Evolutionary conservation across 805 yeast species (phyloP).

Genomic region (Metahyphopichia silvanorum): DNA sequence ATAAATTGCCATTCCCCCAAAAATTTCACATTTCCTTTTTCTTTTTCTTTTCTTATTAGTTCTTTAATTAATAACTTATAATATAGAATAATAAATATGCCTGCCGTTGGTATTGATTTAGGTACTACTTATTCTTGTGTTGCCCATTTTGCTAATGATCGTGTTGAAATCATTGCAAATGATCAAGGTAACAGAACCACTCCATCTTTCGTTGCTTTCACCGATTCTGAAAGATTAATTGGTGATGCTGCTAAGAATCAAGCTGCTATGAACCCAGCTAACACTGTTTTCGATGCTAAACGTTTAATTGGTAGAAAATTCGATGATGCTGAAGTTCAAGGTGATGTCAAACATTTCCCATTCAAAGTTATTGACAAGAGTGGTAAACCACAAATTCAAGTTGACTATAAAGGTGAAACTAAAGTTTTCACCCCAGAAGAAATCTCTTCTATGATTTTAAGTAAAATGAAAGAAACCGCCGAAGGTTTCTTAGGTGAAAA

Average conservation of each 20-base stretch:
- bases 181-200: slow-evolving; percentile 99
- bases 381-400: slow-evolving; percentile 86
- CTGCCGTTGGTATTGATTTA: slow-evolving; percentile 81
- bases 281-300: slow-evolving; percentile 95
- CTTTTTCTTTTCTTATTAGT: background rate
- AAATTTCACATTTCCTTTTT: slow-evolving; percentile 1
- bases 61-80: background rate
- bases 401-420: slow-evolving; percentile 83
- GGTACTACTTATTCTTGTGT: slow-evolving; percentile 99
- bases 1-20: too few relatives aligned
- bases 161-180: slow-evolving; percentile 94
- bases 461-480: slow-evolving; percentile 65
- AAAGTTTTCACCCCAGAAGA: slow-evolving; percentile 92
- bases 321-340: slow-evolving; percentile 66
- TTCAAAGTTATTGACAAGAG: slow-evolving; percentile 71
- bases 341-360: slow-evolving; percentile 61
- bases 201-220: slow-evolving; percentile 95
- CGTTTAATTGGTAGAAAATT: slow-evolving; percentile 84
- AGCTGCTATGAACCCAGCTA: slow-evolving; percentile 93
- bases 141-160: slow-evolving; percentile 64
- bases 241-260: slow-evolving; percentile 99
- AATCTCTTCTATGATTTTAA: slow-evolving; percentile 83
- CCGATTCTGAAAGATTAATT: slow-evolving; percentile 90
- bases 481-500: slow-evolving; percentile 81
- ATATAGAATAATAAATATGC: slow-evolving; percentile 9